A percentile compares a stretch with the other conserved stretches of the same genome.
phyloP scores from a whole-genome alignment of 2,329 filamentous ascomycete species.

The Sporothrix pseudoabietina region DNA sequence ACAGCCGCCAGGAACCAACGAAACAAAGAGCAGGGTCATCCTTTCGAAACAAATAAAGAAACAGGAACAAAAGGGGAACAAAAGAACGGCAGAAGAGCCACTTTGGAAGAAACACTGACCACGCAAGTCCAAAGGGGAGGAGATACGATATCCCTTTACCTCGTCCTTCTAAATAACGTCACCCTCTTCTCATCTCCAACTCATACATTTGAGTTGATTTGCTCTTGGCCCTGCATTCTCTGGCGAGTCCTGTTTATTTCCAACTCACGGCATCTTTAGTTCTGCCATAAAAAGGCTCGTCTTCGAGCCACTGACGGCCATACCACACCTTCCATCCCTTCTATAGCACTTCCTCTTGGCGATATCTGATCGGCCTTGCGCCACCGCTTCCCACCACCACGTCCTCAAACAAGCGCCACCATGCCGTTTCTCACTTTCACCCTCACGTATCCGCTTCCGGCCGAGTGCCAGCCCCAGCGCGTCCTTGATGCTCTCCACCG shows the following conservation, averaged over 20 bases:
- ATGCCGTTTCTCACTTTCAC: slow-evolving; percentile 45
- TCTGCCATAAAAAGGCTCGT: neutral
- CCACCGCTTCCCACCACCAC: neutral
- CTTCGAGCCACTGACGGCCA: neutral
- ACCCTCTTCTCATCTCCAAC: neutral
- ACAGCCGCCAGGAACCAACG: slow-evolving; percentile 18
- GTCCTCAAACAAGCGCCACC: slow-evolving; percentile 12
- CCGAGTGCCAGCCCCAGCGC: slow-evolving; percentile 43
- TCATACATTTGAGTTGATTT: neutral
- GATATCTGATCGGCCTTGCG: neutral
- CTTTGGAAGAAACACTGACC: neutral
- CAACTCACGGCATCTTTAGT: neutral
- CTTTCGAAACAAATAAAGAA: slow-evolving; percentile 22
- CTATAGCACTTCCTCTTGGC: neutral
- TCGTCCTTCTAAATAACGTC: neutral
- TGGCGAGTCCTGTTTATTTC: neutral
- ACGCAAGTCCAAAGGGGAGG: neutral
- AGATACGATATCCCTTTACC: neutral
- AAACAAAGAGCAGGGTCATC: slow-evolving; percentile 21
- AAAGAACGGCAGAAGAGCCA: neutral
- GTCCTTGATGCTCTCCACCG: slow-evolving; percentile 47
- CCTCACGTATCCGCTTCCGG: slow-evolving; percentile 49
- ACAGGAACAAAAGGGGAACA: slow-evolving; percentile 13
- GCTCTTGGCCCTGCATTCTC: neutral
- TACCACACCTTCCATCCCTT: neutral